Base-by-base conservation (phyloP, 805 yeast species). In the Huiozyma sinensis region DNA sequence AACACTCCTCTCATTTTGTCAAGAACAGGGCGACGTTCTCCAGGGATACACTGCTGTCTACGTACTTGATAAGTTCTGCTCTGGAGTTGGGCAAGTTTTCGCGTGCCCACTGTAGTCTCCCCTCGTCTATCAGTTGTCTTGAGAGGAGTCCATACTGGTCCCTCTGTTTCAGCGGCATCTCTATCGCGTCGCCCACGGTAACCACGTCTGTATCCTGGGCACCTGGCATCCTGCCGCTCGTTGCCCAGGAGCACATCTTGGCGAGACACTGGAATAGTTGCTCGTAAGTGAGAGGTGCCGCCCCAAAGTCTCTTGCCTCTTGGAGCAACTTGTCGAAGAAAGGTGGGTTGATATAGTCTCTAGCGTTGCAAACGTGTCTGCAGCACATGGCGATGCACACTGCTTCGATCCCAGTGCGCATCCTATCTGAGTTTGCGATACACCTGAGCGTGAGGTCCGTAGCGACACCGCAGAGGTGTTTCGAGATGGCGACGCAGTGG, bases 381-480 rank as follows among this genome's bases (percentile, higher is more conserved):
- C 97, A 88, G 58, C 97, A 88, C 86, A 89, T 81, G 28, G 97
- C 97, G 31, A 88, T 85, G 29, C 84, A 64, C 49, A 83, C 63
- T 0, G 92, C 94, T 3, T 63, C 60, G 40, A 77, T 65, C 35
- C 38, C 30, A 5, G 33, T 29, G 3, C 34, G 35, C 28, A 45
- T 35, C 13, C 31, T 51, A 0, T 69, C 57, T 46, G 62, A 61
- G 36, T 73, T 72, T 39, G 70, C 47, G 2, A 87, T 58, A 63
- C 87, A 81, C 51, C 77, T 70, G 28, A 89, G 61, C 0, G 96
- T 83, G 41, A 88, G 66, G 59, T 88, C 97, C 0, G 96, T 89
- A 1, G 97, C 97, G 3, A 83, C 94, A 5, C 97, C 97, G 64
- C 97, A 88, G 33, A 89, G 64, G 64, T 88, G 97, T 60, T 88